Percentiles rank a stretch among this genome's conserved stretches.
Evolutionary conservation across 768 basidiomycete species (phyloP).

Genomic region (Holtermannia corniformis): DNA sequence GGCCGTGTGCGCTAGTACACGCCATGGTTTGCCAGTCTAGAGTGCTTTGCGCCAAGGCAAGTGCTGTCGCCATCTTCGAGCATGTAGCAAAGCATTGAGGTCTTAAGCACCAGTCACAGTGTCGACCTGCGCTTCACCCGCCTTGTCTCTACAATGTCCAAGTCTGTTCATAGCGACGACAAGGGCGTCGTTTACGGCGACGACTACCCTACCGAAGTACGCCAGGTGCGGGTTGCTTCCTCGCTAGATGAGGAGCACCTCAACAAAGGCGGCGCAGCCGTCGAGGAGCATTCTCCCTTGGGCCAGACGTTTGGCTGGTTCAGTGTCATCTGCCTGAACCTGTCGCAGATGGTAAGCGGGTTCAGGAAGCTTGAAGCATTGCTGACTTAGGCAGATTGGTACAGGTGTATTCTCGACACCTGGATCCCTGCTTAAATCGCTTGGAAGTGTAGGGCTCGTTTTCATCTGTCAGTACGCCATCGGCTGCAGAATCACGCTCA

Average conservation of each 20-base stretch:
- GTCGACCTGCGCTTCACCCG: too few species aligned
- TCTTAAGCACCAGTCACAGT: too few species aligned
- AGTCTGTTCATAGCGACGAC: too few species aligned
- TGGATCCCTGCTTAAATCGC: background rate
- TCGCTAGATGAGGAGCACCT: conserved; percentile 4
- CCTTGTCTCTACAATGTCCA: too few species aligned
- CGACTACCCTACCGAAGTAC: too few species aligned
- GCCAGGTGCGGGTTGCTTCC: background rate
- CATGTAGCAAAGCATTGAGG: too few species aligned
- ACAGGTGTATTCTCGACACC: conserved; percentile 8
- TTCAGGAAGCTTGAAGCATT: background rate
- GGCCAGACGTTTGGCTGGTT: conserved; percentile 2
- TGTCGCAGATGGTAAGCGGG: conserved; percentile 5
- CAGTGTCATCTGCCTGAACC: conserved; percentile 7
- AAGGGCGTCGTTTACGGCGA: too few species aligned
- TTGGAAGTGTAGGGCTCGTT: conserved; percentile 5
- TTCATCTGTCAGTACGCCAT: conserved; percentile 2
- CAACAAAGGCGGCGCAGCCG: conserved; percentile 2
- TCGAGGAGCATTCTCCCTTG: conserved; percentile 4
- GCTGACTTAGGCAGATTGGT: conserved; percentile 1
- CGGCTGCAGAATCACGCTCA: background rate
- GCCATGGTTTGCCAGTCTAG: too few species aligned
- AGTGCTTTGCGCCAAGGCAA: too few species aligned
- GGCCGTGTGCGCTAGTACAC: too few species aligned
- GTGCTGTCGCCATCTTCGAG: too few species aligned